A percentile compares a stretch with the other conserved stretches of the same genome.
Conservation (phyloP, 2,329 filamentous ascomycete species). For the Cladosporium sp. region DNA sequence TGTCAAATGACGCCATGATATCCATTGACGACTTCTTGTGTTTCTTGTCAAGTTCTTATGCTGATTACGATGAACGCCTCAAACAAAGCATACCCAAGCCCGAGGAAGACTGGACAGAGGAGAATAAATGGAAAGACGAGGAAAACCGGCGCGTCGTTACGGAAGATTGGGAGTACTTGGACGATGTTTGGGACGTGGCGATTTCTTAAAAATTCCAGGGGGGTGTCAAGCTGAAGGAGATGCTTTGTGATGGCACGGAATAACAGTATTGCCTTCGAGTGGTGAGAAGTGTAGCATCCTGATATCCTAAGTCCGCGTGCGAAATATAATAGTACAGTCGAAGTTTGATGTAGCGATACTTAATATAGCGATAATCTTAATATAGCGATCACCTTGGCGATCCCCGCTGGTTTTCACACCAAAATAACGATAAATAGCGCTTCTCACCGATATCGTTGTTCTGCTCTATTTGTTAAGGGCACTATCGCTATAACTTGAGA, state of each 20-base stretch:
- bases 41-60: neutral
- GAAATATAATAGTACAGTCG: too few species aligned
- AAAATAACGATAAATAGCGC: too few species aligned
- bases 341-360: too few species aligned
- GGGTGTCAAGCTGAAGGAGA: neutral
- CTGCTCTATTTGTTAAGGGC: too few species aligned
- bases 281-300: too few species aligned
- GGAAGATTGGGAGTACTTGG: neutral
- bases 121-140: neutral
- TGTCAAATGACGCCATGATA: neutral
- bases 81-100: neutral
- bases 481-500: too few species aligned
- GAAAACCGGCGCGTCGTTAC: neutral
- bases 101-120: neutral
- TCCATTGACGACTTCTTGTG: neutral
- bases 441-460: too few species aligned
- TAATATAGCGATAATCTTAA: too few species aligned
- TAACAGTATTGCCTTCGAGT: too few species aligned
- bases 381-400: too few species aligned
- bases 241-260: neutral
- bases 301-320: too few species aligned
- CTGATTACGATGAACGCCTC: neutral
- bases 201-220: neutral
- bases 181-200: neutral
- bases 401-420: too few species aligned